phyloP scores from a whole-genome alignment of 176 grass and related monocot species.

The Lolium perenne region DNA sequence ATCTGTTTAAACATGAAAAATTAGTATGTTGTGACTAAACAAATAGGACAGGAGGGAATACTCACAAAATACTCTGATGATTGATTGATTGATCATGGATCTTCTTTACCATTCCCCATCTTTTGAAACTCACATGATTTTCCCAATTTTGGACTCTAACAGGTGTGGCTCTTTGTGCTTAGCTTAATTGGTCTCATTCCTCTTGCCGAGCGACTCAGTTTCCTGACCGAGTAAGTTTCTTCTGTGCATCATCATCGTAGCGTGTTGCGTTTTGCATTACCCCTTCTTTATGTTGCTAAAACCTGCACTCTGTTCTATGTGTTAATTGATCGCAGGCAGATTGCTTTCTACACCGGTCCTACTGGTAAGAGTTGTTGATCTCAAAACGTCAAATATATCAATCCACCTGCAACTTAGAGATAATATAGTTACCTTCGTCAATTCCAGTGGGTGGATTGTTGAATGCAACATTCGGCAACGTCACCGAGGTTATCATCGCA shows the following conservation, averaged over 20 bases:
- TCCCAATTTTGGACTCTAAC: constrained; percentile 8
- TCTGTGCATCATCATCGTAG: background rate
- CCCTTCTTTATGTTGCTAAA: constrained; percentile 4
- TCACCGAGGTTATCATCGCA: constrained; percentile 84
- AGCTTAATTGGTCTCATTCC: constrained; percentile 86
- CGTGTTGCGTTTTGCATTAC: background rate
- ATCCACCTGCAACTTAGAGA: background rate
- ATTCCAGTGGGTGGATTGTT: constrained; percentile 80
- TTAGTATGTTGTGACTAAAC: background rate
- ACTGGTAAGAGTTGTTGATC: constrained; percentile 53
- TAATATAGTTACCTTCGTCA: background rate
- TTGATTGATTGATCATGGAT: background rate
- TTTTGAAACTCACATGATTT: constrained; percentile 22
- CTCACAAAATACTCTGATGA: background rate
- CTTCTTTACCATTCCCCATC: background rate
- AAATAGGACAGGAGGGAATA: background rate
- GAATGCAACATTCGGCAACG: constrained; percentile 97
- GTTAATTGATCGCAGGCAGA: constrained; percentile 60
- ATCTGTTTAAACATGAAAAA: background rate
- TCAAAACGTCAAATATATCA: background rate
- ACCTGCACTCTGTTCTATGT: background rate
- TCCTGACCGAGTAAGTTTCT: constrained; percentile 82
- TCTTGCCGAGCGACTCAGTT: constrained; percentile 93
- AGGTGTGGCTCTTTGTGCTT: constrained; percentile 85
- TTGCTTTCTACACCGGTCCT: constrained; percentile 84